Evolutionary conservation across 2,329 filamentous ascomycete species (phyloP), one percentile per base, ranked within the genome.

Genomic region (Nannizziopsis arthrosporioides): DNA sequence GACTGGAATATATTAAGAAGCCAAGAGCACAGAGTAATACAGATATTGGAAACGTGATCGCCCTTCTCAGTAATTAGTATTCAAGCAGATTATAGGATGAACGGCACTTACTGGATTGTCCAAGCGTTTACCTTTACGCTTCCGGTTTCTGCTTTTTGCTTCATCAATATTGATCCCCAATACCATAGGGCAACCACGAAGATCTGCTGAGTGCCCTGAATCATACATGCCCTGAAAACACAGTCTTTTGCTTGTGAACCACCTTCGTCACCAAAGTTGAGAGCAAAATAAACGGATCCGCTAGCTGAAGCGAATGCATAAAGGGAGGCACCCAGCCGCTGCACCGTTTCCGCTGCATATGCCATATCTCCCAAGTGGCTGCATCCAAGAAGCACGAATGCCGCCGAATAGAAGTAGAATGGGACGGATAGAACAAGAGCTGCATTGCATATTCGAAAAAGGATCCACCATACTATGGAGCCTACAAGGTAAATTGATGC

Each of bases 131-230:
- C 35, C 5, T 38, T 44, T 12, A 34, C 18, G 12, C 12, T 38
- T 10, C 68, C 57, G 9, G 71, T 73, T 17, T 64, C 65, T 15
- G 67, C 59, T 9, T 67, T 42, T 69, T 1, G 66, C 59, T 46
- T 66, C 66, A 11, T 73, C 72, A 40, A 80, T 67, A 50, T 68
- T 6, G 72, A 72, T 27, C 80, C 80, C 80, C 80, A 83, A 59
- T 77, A 82, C 79, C 79, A 84, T 10, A 84, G 69, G 5, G 72
- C 75, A 18, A 78, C 73, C 44, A 81, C 72, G 60, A 82, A 84
- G 53, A 80, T 68, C 58, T 83, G 80, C 57, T 82, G 80, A 5
- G 78, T 79, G 37, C 80, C 80, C 59, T 82, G 78, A 44, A 84
- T 80, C 10, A 78, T 61, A 56, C 78, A 80, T 12, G 80, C 80